phyloP scores from a whole-genome alignment of 441 rosid species.

The Manihot esculenta region DNA sequence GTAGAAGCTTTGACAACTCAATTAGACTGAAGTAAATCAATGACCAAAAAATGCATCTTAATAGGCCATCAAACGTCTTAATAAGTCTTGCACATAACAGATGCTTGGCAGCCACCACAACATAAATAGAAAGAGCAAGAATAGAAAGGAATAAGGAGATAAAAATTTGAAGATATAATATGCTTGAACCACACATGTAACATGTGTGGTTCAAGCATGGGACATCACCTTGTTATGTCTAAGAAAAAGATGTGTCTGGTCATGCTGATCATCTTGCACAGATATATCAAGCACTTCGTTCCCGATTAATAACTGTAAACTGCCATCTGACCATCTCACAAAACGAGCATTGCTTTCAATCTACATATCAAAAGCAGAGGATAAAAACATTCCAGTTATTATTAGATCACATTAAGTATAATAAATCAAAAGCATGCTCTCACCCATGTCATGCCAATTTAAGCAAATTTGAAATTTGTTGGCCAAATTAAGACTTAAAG shows the following conservation, averaged over 20 bases:
- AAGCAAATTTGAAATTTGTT: not conserved
- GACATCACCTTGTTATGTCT: slow-evolving; percentile 84
- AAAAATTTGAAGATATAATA: not conserved
- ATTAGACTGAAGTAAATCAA: not conserved
- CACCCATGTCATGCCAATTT: not conserved
- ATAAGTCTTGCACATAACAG: not conserved
- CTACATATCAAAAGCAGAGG: slow-evolving; percentile 40
- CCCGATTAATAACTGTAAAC: slow-evolving; percentile 87
- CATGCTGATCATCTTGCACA: slow-evolving; percentile 87
- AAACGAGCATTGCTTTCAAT: slow-evolving; percentile 96
- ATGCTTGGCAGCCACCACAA: not conserved
- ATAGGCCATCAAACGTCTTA: not conserved
- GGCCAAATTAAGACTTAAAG: slow-evolving; percentile 5
- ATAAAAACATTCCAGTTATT: not conserved
- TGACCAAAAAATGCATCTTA: not conserved
- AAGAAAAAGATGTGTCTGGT: slow-evolving; percentile 91
- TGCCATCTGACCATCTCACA: slow-evolving; percentile 99
- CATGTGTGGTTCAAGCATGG: not conserved
- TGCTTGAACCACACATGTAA: not conserved
- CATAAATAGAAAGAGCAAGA: not conserved
- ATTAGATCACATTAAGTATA: not conserved
- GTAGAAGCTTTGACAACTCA: not conserved
- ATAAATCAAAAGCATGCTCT: not conserved
- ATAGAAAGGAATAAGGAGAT: not conserved
- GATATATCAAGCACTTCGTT: slow-evolving; percentile 98